Evolutionary conservation across 192 early-diverging fungal species (phyloP).

Genomic region (Entomortierella lignicola): DNA sequence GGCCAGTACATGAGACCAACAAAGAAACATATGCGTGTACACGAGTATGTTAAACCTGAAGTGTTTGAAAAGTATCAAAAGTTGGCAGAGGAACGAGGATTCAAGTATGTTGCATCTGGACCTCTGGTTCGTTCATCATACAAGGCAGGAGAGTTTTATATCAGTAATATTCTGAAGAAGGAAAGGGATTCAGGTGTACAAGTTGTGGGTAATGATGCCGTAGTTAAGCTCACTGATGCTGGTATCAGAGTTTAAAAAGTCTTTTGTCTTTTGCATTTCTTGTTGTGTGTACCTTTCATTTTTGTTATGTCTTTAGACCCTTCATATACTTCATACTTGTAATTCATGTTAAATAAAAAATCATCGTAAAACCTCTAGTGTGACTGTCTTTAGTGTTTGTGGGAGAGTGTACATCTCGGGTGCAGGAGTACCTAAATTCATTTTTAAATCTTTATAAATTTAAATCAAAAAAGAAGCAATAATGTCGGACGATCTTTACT

Average conservation of each 20-base stretch:
- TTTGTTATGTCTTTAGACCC: too few relatives aligned
- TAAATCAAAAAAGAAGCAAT: background rate
- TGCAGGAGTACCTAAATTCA: too few relatives aligned
- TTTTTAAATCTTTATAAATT: too few relatives aligned
- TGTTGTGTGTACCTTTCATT: too few relatives aligned
- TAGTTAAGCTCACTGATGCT: constrained; percentile 48
- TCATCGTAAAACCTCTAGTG: too few relatives aligned
- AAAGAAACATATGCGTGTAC: constrained; percentile 98
- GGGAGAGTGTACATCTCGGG: too few relatives aligned
- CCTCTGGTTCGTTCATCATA: constrained; percentile 95
- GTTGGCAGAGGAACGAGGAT: constrained; percentile 85
- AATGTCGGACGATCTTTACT: constrained; percentile 29
- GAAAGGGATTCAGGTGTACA: constrained; percentile 42
- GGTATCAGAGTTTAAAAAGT: constrained; percentile 41
- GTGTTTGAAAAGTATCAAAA: constrained; percentile 91
- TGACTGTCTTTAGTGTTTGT: too few relatives aligned
- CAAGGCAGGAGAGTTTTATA: constrained; percentile 98
- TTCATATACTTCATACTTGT: too few relatives aligned
- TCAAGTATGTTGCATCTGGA: constrained; percentile 95
- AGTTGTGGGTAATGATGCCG: constrained; percentile 45
- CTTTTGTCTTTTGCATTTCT: too few relatives aligned
- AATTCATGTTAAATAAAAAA: too few relatives aligned
- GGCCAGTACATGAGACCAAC: constrained; percentile 99
- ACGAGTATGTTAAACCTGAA: constrained; percentile 92
- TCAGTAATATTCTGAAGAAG: constrained; percentile 84